Conservation (phyloP, 208 protist genomes). For the Trypanosoma grayi region DNA sequence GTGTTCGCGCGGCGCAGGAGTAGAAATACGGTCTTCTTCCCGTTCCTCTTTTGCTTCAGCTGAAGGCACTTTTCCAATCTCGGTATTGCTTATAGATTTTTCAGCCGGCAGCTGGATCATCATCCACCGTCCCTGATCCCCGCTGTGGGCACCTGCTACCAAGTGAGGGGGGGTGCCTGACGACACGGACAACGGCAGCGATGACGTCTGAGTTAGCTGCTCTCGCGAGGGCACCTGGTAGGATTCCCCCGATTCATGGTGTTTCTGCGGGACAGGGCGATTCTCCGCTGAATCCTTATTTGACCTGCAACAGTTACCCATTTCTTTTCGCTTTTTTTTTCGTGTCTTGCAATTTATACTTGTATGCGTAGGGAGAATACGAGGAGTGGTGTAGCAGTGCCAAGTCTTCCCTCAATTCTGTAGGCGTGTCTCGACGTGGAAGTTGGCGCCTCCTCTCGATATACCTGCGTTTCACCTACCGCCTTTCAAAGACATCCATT, state of each 20-base stretch:
- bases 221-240: background rate
- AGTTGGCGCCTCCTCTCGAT: too few species aligned
- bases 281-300: background rate
- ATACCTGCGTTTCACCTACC: too few species aligned
- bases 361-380: too few species aligned
- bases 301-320: conserved; percentile 6
- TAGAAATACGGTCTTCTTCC: too few species aligned
- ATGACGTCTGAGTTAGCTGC: background rate
- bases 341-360: background rate
- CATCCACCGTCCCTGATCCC: background rate
- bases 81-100: background rate
- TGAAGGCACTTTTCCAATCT: too few species aligned
- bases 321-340: background rate
- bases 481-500: too few species aligned
- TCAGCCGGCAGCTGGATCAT: background rate
- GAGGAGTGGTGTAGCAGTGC: too few species aligned
- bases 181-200: background rate
- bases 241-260: background rate
- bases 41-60: too few species aligned
- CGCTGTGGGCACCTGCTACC: background rate
- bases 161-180: background rate
- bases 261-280: background rate
- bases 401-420: too few species aligned
- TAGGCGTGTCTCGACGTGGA: too few species aligned
- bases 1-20: background rate